Evolutionary conservation across 768 basidiomycete species (phyloP), one percentile per base, ranked within the genome.

Genomic region (Pisolithus marmoratus): DNA sequence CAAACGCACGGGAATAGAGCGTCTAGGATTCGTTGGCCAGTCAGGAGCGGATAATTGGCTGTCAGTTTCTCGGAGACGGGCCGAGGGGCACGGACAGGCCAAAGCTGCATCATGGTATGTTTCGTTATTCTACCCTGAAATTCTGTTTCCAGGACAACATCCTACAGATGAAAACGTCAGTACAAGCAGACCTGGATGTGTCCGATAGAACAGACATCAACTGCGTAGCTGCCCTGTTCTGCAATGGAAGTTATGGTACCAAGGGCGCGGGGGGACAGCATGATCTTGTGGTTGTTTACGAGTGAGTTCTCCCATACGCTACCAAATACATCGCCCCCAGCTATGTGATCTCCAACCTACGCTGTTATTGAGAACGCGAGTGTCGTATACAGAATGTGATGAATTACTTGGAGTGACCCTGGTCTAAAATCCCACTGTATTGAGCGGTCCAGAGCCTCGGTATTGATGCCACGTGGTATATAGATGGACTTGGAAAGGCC

Each of bases 401-500:
- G 41, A 40, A 57, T 22, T 62, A 89, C 88, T 73, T 88, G 90
- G 75, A 83, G 90, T 43, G 80, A 74, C 9, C 80, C 72, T 8
- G 94, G 94, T 48, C 81, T 87, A 69, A 98, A 99, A 68, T 99
- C 96, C 96, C 96, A 99, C 67, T 90, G 76, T 55, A 94, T 70
- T 19, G 77, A 77, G 46, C 96, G 84, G 67, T 93, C 90, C 24
- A 99, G 81, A 23, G 94, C 90, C 58, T 94, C 84, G 31, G 96
- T 98, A 72, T 98, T 98, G 71, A 99, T 98, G 51, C 96, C 96
- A 62, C 94, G 88, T 58, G 96, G 96, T 56, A 99, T 98, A 72
- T 99, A 99, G 63, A 99, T 99, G n/a, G 93, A 96, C 62, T 97
- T 88, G 42, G 96, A 97, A 38, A 90, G 79, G 64, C 96, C 91